Base-by-base conservation (phyloP, 2,329 filamentous ascomycete genomes). In the Ophiostoma ips region DNA sequence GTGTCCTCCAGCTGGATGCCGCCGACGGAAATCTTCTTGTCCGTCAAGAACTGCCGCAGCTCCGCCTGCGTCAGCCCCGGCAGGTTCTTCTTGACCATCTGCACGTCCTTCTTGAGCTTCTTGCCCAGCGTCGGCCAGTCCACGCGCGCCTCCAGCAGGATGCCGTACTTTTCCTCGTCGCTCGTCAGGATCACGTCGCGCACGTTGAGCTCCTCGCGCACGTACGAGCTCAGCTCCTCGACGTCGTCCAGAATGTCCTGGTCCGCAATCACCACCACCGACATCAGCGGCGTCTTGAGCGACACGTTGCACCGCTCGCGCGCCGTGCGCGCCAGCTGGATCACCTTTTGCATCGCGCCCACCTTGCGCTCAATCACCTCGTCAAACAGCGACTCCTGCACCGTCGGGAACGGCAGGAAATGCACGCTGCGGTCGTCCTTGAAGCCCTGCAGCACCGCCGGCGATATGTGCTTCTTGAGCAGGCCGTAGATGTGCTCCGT, bases 101-200 rank as follows among this genome's bases (percentile, higher is more conserved):
- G 79, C 56, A 88, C 86, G 60, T 95, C 89, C 68, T 95, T 95
- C 75, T 94, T 94, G 58, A 96, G 76, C 71, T 96, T 96, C 77
- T 95, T 95, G 56, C 92, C 92, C 15, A 98, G 75, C 2, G 86
- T 84, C 13, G 92, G 88, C 84, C 92, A 95, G 66, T 98, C 92
- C 8, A 88, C 89, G 36, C 77, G 79, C 15, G 90, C 87, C 54
- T 84, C 87, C 68, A 95, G 94, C 62, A 92, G 83, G 43, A 98
- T 88, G 50, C 88, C 86, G 70, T 95, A 95, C 63, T 84, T 86
- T 50, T 79, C 83, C 68, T 96, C 92, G 56, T 96, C 88, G 8
- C 78, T 81, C 3, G 87, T 87, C 49, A 95, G 73, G 11, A 95
- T 71, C 28, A 96, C 71, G 55, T 95, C 86, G 55, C 84, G 80